phyloP scores from a whole-genome alignment of 441 rosid species.

The Pelargonium cotyledonis region DNA sequence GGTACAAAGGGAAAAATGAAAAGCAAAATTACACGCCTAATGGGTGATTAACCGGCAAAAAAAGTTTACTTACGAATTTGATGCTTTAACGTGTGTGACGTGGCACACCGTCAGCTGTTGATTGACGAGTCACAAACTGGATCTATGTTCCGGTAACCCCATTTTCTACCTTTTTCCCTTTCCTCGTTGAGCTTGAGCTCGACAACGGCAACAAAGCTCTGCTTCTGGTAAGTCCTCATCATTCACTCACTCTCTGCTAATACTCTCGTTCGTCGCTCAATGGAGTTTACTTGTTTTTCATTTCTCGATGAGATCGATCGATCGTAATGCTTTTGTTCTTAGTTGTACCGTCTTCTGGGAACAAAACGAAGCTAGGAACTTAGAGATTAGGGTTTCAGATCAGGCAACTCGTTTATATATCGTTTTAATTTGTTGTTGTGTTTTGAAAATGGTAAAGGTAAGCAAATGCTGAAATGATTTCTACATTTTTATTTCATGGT shows the following conservation, averaged over 20 bases:
- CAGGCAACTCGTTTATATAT: background rate
- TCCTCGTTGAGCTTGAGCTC: background rate
- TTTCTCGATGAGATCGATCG: background rate
- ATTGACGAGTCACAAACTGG: background rate
- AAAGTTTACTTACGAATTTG: no score
- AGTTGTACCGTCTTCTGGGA: background rate
- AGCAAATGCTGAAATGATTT: background rate
- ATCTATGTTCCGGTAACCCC: background rate
- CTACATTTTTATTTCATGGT: background rate
- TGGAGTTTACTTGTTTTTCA: background rate
- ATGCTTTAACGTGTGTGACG: background rate
- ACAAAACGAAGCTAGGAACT: background rate
- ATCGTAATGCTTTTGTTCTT: background rate
- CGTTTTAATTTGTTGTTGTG: background rate
- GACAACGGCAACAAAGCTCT: background rate
- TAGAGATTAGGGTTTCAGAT: background rate
- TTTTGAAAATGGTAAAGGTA: background rate
- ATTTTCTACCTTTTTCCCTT: background rate
- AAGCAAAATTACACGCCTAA: no score
- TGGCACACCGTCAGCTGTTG: background rate
- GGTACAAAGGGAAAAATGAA: no score
- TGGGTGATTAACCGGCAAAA: no score
- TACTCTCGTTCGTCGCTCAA: background rate
- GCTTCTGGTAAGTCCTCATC: background rate
- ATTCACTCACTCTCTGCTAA: no score